Evolutionary conservation across 441 rosid species (phyloP).

Genomic region (Erodium texanum): DNA sequence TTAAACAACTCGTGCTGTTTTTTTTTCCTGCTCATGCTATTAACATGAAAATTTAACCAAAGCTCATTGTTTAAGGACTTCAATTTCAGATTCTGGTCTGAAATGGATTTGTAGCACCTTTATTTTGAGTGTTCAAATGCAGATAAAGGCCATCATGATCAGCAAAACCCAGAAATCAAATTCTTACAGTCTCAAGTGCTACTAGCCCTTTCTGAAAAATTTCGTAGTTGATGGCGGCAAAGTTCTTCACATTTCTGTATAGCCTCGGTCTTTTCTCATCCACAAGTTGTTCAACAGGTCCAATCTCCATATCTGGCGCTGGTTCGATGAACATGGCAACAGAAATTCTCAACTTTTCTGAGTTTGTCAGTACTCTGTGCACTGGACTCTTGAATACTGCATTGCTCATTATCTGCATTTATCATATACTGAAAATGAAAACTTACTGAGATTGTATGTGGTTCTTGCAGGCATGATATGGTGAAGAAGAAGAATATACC

Average conservation of each 20-base stretch:
- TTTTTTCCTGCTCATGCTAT: too few relatives aligned
- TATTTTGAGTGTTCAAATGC: too few relatives aligned
- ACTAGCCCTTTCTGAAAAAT: conserved; percentile 41
- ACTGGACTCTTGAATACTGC: conserved; percentile 20
- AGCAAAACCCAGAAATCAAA: not conserved
- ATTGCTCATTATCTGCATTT: conserved; percentile 26
- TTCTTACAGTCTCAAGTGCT: conserved; percentile 33
- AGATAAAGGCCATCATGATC: too few relatives aligned
- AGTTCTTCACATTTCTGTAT: conserved; percentile 35
- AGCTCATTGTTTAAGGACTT: too few relatives aligned
- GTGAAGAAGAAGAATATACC: not conserved
- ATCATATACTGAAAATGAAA: too few relatives aligned
- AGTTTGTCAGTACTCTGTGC: conserved; percentile 22
- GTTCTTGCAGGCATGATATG: too few relatives aligned
- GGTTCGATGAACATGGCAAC: conserved; percentile 17
- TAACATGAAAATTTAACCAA: too few relatives aligned
- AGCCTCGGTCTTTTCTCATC: conserved; percentile 19
- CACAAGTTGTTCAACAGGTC: conserved; percentile 14
- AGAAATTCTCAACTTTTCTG: conserved; percentile 10
- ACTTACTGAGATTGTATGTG: too few relatives aligned
- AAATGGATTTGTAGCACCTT: too few relatives aligned
- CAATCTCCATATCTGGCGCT: conserved; percentile 22
- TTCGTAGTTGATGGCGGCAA: conserved; percentile 31
- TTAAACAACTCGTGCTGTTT: too few relatives aligned
- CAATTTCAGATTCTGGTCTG: too few relatives aligned